Evolutionary conservation across 1,284 basidiomycete species (phyloP).

Genomic region (Amanita bisporigera): DNA sequence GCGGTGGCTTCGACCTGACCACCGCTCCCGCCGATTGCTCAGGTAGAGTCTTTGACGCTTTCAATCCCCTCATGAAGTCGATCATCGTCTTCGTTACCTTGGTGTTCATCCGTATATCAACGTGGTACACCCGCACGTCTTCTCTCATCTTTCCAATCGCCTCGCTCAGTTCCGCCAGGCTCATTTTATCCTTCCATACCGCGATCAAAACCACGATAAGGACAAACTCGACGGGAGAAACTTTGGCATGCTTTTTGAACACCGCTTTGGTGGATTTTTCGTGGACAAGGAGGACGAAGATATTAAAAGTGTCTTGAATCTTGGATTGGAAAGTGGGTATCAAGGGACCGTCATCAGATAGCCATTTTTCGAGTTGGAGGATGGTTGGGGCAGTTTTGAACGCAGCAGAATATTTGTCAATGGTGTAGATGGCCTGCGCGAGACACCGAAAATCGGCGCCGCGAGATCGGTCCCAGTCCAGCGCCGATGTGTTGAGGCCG

Average conservation of each 20-base stretch:
- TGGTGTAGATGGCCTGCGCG: slow-evolving; percentile 56
- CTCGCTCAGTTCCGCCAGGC: slow-evolving; percentile 47
- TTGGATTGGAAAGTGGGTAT: slow-evolving; percentile 42
- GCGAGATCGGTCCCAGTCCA: slow-evolving; percentile 65
- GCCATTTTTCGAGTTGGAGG: slow-evolving; percentile 59
- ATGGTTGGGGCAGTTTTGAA: slow-evolving; percentile 45
- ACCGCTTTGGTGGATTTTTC: slow-evolving; percentile 40
- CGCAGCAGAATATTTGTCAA: slow-evolving; percentile 48
- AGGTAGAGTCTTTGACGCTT: slow-evolving; percentile 7
- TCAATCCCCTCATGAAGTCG: slow-evolving; percentile 48
- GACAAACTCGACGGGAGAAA: slow-evolving; percentile 70
- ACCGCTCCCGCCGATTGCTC: not conserved
- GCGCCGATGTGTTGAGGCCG: slow-evolving; percentile 45
- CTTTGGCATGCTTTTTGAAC: slow-evolving; percentile 49
- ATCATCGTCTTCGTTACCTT: slow-evolving; percentile 56
- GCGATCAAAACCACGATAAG: slow-evolving; percentile 58
- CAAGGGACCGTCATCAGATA: slow-evolving; percentile 44
- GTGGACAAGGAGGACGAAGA: slow-evolving; percentile 51
- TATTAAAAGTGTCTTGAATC: slow-evolving; percentile 50
- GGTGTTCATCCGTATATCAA: slow-evolving; percentile 59
- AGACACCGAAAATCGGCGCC: slow-evolving; percentile 69
- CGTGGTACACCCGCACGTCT: slow-evolving; percentile 53
- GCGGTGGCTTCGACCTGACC: not conserved
- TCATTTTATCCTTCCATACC: slow-evolving; percentile 37
- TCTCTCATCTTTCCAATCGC: slow-evolving; percentile 56